Conservation (phyloP, 108 stramenopile species). For the Epithemia pelagica region DNA sequence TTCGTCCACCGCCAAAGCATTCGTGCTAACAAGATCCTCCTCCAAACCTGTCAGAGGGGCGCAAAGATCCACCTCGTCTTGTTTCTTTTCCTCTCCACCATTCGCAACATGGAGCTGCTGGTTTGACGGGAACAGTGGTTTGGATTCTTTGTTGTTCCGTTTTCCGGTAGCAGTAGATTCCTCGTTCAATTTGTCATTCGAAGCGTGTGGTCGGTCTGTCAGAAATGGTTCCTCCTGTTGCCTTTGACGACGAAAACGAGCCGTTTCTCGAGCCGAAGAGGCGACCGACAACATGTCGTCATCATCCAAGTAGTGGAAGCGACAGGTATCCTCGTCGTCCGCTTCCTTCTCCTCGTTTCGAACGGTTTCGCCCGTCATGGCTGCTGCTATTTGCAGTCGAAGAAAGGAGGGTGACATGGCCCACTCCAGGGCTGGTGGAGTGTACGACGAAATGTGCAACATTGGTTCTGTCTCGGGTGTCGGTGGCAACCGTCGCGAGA, state of each 20-base stretch:
- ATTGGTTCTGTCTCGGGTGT: not conserved
- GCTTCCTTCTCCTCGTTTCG: not conserved
- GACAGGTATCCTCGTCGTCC: not conserved
- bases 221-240: not conserved
- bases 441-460: not conserved
- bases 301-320: not conserved
- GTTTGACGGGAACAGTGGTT: no score
- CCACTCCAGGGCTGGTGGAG: not conserved
- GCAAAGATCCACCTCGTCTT: constrained; percentile 6
- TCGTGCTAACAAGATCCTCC: not conserved
- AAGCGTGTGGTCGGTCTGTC: no score
- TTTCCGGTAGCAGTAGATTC: not conserved
- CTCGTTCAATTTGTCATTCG: not conserved
- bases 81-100: constrained; percentile 24
- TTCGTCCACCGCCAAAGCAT: not conserved
- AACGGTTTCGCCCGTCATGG: not conserved
- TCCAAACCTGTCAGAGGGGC: constrained; percentile 3
- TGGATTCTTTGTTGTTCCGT: not conserved
- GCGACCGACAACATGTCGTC: not conserved
- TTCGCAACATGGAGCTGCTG: not conserved
- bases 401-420: not conserved
- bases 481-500: not conserved
- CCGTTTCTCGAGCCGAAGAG: not conserved
- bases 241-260: not conserved
- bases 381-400: not conserved